Base-by-base conservation (phyloP, 306 rosid genomes). In the Phaseolus lunatus region DNA sequence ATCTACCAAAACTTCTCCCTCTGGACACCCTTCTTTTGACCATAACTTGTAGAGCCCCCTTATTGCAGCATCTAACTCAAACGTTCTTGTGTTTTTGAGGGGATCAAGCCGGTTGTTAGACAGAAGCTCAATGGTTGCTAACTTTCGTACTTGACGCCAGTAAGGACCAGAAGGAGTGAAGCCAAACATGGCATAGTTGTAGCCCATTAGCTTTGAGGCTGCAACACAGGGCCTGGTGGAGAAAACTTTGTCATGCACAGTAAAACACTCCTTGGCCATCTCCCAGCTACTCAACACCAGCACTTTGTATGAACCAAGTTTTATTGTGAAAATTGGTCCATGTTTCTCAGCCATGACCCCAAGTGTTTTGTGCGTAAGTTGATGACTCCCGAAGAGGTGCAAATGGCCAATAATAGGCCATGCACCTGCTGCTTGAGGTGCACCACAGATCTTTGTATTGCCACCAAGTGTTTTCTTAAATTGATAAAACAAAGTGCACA, bases 331-430 rank as follows among this genome's bases (percentile, higher is more conserved):
- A 48, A 70, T 70, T 64, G 79, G 84, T 18, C 87, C 82, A 76
- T 80, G 75, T 56, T 70, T 80, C 0, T 84, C 87, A 70, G 87
- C 79, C 87, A 84, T 80, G 1, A 31, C 2, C 2, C 76, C 84
- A 15, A 84, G 87, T 63, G 81, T 84, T 84, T 33, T 80, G 76
- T 75, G 82, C 41, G 72, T 70, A 4, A 75, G 72, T 76, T 80
- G 81, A 5, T 70, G 43, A 48, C 26, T 41, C 1, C 79, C 22
- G 19, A 80, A 80, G 72, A 80, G 87, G 61, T 84, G 87, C 43
- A 80, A 41, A 48, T 84, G 84, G 15, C 82, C 87, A 70, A 84
- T 70, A 20, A 76, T 80, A 24, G 84, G 87, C 84, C 78, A 84
- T 53, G 82, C 66, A n/a, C 87, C 75, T n/a, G 50, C 71, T 53